A percentile compares a stretch with the other conserved stretches of the same genome.
phyloP scores from a whole-genome alignment of 345 rosid genomes.

The Mercurialis annua region DNA sequence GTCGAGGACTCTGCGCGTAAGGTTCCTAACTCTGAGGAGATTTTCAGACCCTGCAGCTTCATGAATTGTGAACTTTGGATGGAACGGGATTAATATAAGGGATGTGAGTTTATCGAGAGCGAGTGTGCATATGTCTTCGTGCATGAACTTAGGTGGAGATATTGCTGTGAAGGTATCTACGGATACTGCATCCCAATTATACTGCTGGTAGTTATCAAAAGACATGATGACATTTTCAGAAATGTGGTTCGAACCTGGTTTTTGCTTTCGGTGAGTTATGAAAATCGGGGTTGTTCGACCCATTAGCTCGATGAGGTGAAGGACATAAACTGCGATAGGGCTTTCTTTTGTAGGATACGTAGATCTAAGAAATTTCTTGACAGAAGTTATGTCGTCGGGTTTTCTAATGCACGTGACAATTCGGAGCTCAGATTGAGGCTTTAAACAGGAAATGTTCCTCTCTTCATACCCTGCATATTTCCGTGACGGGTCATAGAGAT shows the following conservation, averaged over 20 bases:
- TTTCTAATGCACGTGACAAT: conserved; percentile 36
- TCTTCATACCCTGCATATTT: conserved; percentile 27
- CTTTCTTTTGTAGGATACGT: conserved; percentile 20
- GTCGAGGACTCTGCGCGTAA: conserved; percentile 44
- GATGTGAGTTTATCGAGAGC: too few species aligned
- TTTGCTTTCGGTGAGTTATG: conserved; percentile 17
- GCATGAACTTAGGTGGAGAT: conserved; percentile 47
- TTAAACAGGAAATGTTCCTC: conserved; percentile 29
- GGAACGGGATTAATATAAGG: conserved; percentile 67
- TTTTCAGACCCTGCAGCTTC: conserved; percentile 38
- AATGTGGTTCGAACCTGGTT: background rate
- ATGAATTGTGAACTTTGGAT: conserved; percentile 39
- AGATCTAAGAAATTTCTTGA: conserved; percentile 30
- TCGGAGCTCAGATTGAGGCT: conserved; percentile 25
- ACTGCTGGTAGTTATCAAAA: conserved; percentile 22
- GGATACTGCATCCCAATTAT: conserved; percentile 11
- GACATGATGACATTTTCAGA: conserved; percentile 29
- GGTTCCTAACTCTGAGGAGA: conserved; percentile 18
- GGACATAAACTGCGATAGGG: conserved; percentile 23
- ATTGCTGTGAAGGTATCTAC: conserved; percentile 34
- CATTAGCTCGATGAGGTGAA: conserved; percentile 36
- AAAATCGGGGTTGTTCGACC: conserved; percentile 35
- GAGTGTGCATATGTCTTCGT: conserved; percentile 52
- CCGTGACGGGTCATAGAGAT: conserved; percentile 40
- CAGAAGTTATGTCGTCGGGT: conserved; percentile 23